Conservation (phyloP, 805 yeast genomes). For the Lachancea quebecensis region DNA sequence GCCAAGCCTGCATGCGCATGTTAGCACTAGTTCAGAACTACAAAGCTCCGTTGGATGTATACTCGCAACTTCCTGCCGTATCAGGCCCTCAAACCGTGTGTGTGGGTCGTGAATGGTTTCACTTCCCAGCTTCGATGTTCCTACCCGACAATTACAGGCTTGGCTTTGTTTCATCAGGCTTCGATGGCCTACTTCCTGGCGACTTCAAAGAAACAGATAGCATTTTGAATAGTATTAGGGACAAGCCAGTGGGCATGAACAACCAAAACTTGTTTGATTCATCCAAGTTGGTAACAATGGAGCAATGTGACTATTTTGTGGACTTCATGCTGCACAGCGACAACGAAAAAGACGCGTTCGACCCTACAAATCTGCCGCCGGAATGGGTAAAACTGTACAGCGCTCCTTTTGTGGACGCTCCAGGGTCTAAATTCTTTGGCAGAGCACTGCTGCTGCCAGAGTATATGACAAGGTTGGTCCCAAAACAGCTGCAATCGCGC, state of each 20-base stretch:
- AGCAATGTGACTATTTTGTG: constrained; percentile 59
- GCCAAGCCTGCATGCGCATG: constrained; percentile 45
- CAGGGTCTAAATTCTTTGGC: constrained; percentile 46
- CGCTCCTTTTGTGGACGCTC: constrained; percentile 45
- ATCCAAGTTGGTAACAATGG: constrained; percentile 44
- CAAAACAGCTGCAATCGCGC: constrained; percentile 9
- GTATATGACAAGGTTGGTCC: constrained; percentile 24
- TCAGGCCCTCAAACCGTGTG: constrained; percentile 50
- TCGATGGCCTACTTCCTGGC: constrained; percentile 83
- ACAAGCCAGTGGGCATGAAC: constrained; percentile 62
- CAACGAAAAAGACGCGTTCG: constrained; percentile 37
- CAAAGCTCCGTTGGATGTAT: constrained; percentile 62
- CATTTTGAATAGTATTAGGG: constrained; percentile 36
- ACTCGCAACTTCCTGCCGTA: constrained; percentile 34
- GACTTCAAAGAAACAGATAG: constrained; percentile 52
- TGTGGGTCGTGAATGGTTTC: constrained; percentile 93
- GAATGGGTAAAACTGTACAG: constrained; percentile 48
- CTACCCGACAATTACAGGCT: constrained; percentile 58
- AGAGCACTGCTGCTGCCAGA: constrained; percentile 49
- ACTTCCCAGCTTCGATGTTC: constrained; percentile 83
- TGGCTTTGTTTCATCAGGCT: constrained; percentile 66
- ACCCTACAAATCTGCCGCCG: constrained; percentile 17
- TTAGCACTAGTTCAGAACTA: constrained; percentile 59
- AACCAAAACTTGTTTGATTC: constrained; percentile 61
- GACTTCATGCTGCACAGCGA: constrained; percentile 54